Evolutionary conservation across 23 red algal species (phyloP), one percentile per base, ranked within the genome.

Genomic region (Pyropia haitanensis): DNA sequence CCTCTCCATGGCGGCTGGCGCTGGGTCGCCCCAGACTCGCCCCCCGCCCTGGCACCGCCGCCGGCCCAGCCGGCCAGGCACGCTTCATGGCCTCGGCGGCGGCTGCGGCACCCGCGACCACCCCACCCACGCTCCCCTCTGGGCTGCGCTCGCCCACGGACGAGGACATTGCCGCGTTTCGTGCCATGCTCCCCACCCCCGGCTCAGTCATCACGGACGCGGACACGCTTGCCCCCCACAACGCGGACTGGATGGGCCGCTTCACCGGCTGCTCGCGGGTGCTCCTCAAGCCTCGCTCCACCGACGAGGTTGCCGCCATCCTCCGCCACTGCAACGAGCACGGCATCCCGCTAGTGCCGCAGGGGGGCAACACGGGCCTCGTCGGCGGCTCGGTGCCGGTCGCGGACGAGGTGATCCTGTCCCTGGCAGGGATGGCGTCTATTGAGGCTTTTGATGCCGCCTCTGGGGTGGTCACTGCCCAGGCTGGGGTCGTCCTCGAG

Each of bases 301-400:
- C 85, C 5, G 86, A 85, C 16, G 61, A 81, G 5, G 80, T 98
- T 17, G 64, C 72, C 26, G 29, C 63, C 51, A 77, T 98, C 22
- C 79, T 98, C 63, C 14, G 49, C 26, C 87, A 91, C 57, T 98
- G 94, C 70, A 53, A 98, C 51, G 21, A 69, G 39, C 50, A 69
- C 46, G 56, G 70, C 17, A 63, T 98, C 65, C 68, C 94, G 17
- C 51, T 98, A 10, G 85, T 89, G 15, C 94, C 94, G 24, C 94
- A 98, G 56, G 94, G 94, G 27, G 94, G 94, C 3, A 98, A 98
- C 56, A 98, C 94, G 13, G 94, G 94, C 19, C 76, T 98, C 17
- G 94, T 98, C 1, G 94, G 94, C 21, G 94, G 94, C 10, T 88
- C 80, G 48, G 85, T 90, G 30, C 94, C 94, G 2, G 72, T 98